Base-by-base conservation (phyloP, 371 early-diverging fungal genomes). In the Mucor saturninus region DNA sequence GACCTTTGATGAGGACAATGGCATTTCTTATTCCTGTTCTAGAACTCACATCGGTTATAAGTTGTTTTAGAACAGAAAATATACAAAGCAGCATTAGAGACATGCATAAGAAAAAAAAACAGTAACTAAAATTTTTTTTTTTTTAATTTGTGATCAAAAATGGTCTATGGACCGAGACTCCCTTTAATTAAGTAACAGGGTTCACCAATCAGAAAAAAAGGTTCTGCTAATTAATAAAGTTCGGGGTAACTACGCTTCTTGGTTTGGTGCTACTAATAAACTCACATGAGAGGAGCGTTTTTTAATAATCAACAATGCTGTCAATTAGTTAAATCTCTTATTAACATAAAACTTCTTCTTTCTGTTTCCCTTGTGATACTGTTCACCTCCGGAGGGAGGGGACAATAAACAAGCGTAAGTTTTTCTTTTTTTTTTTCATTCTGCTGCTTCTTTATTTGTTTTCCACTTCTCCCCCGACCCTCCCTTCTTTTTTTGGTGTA, bases 151-250 rank as follows among this genome's bases (percentile, higher is more conserved):
- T 37, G 28, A 31, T 38, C 31, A 8, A 38, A 38, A n/a, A 6
- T 8, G 9, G 15, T 46, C 8, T 21, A 15, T 46, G 46, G 46
- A 21, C 46, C 46, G 46, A 46, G 46, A 46, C 46, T 46, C 46
- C 46, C 21, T n/a, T 54, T 54, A 35, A 38, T 54, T 39, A 21
- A 21, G 21, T 21, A 38, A n/a, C 9, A 26, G 53, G 10, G 50
- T 46, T 59, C 39, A 63, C 63, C 63, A 63, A 63, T 63, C 63
- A 63, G 54, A 55, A 39, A 14, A 55, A 50, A 46, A 21, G 8
- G 9, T 21, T 26, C 7, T 8, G 9, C 46, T 26, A 21, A 46
- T 46, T 46, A 46, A 46, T 46, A 46, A 46, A 26, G 46, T 46
- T 46, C 46, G 46, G 46, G 26, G 21, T 26, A 21, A 46, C 46